Evolutionary conservation across 75 land plant genomes (phyloP), one percentile per base, ranked within the genome.

Genomic region (Larix kaempferi): DNA sequence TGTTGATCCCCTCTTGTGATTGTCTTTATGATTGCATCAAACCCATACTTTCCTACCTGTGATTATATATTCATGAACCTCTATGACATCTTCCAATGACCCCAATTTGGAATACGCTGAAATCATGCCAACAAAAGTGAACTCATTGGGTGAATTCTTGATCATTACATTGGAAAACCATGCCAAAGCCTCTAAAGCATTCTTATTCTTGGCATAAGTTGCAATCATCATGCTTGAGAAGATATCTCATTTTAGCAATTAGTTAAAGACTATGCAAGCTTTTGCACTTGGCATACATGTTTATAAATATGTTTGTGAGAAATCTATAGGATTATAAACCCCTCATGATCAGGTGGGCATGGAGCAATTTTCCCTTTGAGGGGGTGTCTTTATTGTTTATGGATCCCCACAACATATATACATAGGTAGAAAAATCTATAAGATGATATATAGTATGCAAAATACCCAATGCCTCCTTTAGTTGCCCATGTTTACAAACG

Each of bases 301-400:
- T 57, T 10, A 57, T 8, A 10, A 57, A 15, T 15, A 15, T 57
- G 58, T 57, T 57, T 8, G n/a, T n/a, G n/a, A 92, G 71, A 64
- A 92, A 90, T 17, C 87, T 80, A 57, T 92, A 88, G 16, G 85
- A 79, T 67, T 59, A 84, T 56, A 79, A 80, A 59, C 92, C 89
- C 57, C 76, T 41, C n/a, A 78, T 79, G 57, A 73, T 13, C 52
- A 92, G 63, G 76, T 75, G 83, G 19, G 75, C 69, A 14, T 85
- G 90, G 58, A 90, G 82, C 55, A 23, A 26, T 26, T 41, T 33
- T 11, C 79, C 94, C 29, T 78, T 67, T 56, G 80, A 37, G 11
- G 81, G 66, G 22, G 81, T 61, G n/a, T n/a, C n/a, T 35, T 80
- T 82, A 13, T 57, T 72, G 21, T 59, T 71, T 59, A 78, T 62